Evolutionary conservation across 2,329 filamentous ascomycete species (phyloP), one percentile per base, ranked within the genome.

Genomic region (Aspergillus piperis): DNA sequence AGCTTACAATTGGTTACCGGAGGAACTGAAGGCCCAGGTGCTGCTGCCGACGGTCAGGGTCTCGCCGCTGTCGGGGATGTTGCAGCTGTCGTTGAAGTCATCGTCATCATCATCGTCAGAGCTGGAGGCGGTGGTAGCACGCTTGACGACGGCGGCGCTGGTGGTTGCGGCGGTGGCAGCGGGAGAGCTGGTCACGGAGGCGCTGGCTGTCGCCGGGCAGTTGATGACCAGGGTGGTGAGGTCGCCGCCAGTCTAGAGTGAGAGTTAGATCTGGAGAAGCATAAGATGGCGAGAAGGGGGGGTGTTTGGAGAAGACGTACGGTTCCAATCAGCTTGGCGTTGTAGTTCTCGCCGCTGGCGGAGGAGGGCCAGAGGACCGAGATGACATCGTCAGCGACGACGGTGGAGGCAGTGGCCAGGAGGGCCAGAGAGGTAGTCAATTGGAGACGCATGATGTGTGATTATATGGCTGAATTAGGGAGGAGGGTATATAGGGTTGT

Each of bases 371-470:
- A 32, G 23, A 32, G 25, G 25, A 47, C 8, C 11, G 61, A 59
- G 44, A 66, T 56, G 19, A 65, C 27, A 21, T 66, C 62, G 55
- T 59, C 59, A 49, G 64, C 64, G 21, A 56, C 57, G 25, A 60
- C 70, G 27, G 70, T 61, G 41, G 69, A 66, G 48, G 65, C 64
- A 60, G 66, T 63, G 42, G 70, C 65, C 62, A 73, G 57, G 52
- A 73, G 58, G 58, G 67, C 68, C 52, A 70, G 32, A 58, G 68
- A 60, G 59, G 65, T 55, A 62, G 60, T 30, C 49, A 55, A 55
- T 58, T 62, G 60, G 17, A 60, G n/a, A 50, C 60, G 64, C 64
- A 64, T 66, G 23, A 11, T 48, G 58, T 41, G n/a, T 30, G 19
- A 25, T 42, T 32, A 19, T 54, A 17, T 44, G 17, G 41, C 21